These are phyloP conservation scores for Blattamonas nauphoetae DNA, from an alignment of 78 protist species.

Conservation along the genomic window DNA sequence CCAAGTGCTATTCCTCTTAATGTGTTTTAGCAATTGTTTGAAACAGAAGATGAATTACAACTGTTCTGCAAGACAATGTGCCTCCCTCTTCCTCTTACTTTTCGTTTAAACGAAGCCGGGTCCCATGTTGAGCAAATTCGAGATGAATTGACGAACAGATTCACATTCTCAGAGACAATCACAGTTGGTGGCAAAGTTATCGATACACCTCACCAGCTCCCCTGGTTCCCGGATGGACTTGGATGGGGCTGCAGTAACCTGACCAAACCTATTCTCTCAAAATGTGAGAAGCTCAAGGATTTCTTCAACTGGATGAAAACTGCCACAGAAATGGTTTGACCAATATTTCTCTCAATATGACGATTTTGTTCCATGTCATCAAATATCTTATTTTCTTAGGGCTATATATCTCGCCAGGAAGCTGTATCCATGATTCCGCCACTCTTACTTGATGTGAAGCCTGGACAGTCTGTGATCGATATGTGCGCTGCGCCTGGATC, in stretches of 20 bases:
- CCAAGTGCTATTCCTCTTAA: neutral
- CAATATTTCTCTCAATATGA: neutral
- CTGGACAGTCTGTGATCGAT: constrained; percentile 64
- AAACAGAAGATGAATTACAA: constrained; percentile 11
- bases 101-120: constrained; percentile 22
- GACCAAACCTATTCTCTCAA: neutral
- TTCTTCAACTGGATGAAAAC: constrained; percentile 21
- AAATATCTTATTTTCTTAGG: neutral
- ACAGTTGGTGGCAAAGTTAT: neutral
- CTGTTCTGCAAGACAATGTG: neutral
- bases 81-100: constrained; percentile 22
- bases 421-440: constrained; percentile 45
- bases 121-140: neutral
- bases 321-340: neutral
- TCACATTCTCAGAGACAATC: neutral
- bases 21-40: neutral
- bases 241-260: neutral
- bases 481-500: constrained; percentile 98
- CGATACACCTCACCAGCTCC: neutral
- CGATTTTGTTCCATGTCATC: neutral
- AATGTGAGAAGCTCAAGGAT: neutral
- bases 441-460: neutral
- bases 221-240: constrained; percentile 9
- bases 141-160: neutral
- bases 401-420: constrained; percentile 45